These are phyloP conservation scores for Alternaria angustiovoidea DNA, from an alignment of 2,329 filamentous ascomycete species.

Conservation along the genomic window DNA sequence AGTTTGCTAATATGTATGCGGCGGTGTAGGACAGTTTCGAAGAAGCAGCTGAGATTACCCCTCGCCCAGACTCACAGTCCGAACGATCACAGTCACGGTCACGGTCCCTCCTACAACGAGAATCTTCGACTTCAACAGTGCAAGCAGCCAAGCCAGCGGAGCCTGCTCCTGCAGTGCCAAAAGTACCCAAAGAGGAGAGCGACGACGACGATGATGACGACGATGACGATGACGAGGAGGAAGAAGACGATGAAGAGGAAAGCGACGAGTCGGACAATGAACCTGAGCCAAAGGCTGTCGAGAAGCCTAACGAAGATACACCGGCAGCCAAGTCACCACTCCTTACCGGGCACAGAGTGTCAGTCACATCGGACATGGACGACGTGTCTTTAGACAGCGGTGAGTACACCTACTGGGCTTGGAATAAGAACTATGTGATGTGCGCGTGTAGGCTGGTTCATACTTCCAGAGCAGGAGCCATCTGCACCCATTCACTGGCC, in stretches of 20 bases:
- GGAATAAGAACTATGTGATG: constrained; percentile 6
- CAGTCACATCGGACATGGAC: constrained; percentile 64
- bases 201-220: constrained; percentile 22
- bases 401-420: constrained; percentile 50
- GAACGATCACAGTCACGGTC: constrained; percentile 41
- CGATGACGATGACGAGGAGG: constrained; percentile 24
- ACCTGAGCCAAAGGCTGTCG: constrained; percentile 12
- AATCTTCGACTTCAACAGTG: constrained; percentile 43
- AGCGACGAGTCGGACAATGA: constrained; percentile 22
- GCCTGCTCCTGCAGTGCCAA: constrained; percentile 31
- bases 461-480: not conserved
- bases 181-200: constrained; percentile 19
- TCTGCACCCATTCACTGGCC: not conserved
- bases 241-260: constrained; percentile 11
- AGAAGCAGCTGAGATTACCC: constrained; percentile 73
- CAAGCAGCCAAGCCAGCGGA: constrained; percentile 35
- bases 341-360: constrained; percentile 62
- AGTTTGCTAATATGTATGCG: constrained; percentile 21
- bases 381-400: constrained; percentile 71
- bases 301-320: constrained; percentile 23
- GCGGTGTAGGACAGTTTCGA: constrained; percentile 76
- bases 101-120: constrained; percentile 64
- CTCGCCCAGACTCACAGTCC: constrained; percentile 53
- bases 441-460: constrained; percentile 9
- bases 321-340: constrained; percentile 59